Conservation (phyloP, 805 yeast species). For the Wickerhamiella vanderwaltii region DNA sequence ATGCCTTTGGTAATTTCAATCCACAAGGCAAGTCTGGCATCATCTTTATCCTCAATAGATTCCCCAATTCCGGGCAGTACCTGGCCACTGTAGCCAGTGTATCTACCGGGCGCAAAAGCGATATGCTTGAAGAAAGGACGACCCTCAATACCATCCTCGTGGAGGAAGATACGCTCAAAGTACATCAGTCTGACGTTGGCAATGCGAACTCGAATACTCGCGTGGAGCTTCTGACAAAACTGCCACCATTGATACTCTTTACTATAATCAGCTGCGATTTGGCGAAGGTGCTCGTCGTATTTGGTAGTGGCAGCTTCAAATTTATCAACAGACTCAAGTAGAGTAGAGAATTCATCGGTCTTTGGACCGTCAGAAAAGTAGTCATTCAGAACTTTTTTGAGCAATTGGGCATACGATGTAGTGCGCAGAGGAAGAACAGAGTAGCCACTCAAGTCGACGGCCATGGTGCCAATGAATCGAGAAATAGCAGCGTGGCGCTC, state of each 20-base stretch:
- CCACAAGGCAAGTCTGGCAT: slow-evolving; percentile 32
- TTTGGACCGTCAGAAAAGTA: slow-evolving; percentile 25
- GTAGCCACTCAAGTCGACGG: slow-evolving; percentile 38
- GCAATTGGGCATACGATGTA: slow-evolving; percentile 31
- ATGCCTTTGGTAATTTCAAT: slow-evolving; percentile 24
- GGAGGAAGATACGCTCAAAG: slow-evolving; percentile 37
- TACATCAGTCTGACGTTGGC: slow-evolving; percentile 33
- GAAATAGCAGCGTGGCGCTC: slow-evolving; percentile 45
- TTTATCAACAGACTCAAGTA: slow-evolving; percentile 17
- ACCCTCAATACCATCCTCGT: slow-evolving; percentile 37
- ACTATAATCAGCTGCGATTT: slow-evolving; percentile 39
- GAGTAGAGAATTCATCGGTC: slow-evolving; percentile 14
- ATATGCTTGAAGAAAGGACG: slow-evolving; percentile 49
- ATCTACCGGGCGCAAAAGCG: slow-evolving; percentile 45
- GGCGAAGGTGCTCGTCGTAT: slow-evolving; percentile 40
- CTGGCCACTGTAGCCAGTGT: slow-evolving; percentile 51
- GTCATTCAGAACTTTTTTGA: slow-evolving; percentile 30
- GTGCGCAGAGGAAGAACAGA: slow-evolving; percentile 36
- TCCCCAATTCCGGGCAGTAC: slow-evolving; percentile 45
- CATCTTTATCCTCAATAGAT: slow-evolving; percentile 38
- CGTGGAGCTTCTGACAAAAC: slow-evolving; percentile 18
- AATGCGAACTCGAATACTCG: slow-evolving; percentile 19
- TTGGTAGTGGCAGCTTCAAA: slow-evolving; percentile 26
- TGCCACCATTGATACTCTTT: slow-evolving; percentile 65
- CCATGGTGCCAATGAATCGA: slow-evolving; percentile 39